Conservation (phyloP, 805 yeast species). For the Priceomyces carsonii region DNA sequence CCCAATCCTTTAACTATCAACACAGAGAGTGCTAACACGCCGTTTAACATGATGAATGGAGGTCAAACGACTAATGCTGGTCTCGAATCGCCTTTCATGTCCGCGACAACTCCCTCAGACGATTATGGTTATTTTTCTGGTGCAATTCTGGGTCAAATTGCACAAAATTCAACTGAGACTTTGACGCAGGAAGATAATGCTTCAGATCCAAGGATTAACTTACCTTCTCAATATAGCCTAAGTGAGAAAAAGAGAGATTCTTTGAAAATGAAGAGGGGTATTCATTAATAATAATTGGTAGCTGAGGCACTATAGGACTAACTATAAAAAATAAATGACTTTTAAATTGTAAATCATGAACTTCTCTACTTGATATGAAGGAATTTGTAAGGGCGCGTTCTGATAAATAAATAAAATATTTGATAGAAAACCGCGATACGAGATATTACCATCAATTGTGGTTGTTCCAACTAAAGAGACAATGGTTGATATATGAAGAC, state of each 20-base stretch:
- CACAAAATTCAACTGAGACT: conserved; percentile 4
- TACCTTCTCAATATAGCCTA: conserved; percentile 34
- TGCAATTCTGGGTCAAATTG: conserved; percentile 7
- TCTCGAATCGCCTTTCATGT: conserved; percentile 44
- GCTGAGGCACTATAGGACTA: neutral
- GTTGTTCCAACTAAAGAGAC: no score
- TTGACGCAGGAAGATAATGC: conserved; percentile 8
- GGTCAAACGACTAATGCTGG: conserved; percentile 13
- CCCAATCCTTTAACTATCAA: conserved; percentile 40
- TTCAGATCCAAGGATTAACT: conserved; percentile 18
- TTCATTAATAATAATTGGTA: conserved; percentile 23
- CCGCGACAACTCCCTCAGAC: conserved; percentile 37
- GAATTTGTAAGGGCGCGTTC: no score
- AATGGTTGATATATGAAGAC: no score
- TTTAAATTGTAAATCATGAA: neutral
- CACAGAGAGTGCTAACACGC: conserved; percentile 32
- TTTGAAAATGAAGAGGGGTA: conserved; percentile 46
- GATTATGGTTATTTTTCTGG: conserved; percentile 33
- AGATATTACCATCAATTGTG: no score
- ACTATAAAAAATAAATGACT: neutral
- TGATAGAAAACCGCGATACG: no score
- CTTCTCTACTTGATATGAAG: neutral
- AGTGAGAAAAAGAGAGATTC: conserved; percentile 49
- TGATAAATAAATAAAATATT: no score
- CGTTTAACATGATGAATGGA: conserved; percentile 24